Evolutionary conservation across 768 basidiomycete species (phyloP).

Genomic region (Mycena alexandri): DNA sequence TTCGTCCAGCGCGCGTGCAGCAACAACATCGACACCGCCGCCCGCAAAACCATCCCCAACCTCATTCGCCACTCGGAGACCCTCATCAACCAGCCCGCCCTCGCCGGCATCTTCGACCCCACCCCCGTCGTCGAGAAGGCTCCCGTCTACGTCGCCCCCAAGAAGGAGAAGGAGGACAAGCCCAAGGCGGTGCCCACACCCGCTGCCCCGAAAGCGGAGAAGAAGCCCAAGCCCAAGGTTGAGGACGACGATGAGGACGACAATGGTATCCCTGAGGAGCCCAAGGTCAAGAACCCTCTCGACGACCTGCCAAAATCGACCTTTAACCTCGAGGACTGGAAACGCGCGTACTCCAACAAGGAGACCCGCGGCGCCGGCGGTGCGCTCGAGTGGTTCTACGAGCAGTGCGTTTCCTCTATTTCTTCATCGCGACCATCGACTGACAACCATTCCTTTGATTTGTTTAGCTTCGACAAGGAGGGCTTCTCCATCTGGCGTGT

Average conservation of each 20-base stretch:
- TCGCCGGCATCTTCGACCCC: constrained; percentile 76
- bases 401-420: constrained; percentile 72
- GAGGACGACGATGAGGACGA: constrained; percentile 80
- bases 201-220: constrained; percentile 69
- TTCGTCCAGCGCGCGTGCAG: constrained; percentile 66
- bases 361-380: constrained; percentile 91
- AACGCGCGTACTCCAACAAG: constrained; percentile 97
- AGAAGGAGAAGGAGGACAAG: constrained; percentile 82
- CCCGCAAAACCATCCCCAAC: constrained; percentile 79
- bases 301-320: constrained; percentile 90
- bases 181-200: no score
- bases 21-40: constrained; percentile 73
- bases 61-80: constrained; percentile 90
- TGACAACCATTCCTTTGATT: constrained; percentile 2
- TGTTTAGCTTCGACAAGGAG: constrained; percentile 82
- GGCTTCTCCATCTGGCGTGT: constrained; percentile 94
- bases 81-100: constrained; percentile 83
- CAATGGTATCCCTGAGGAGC: constrained; percentile 81
- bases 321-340: constrained; percentile 96
- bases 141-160: constrained; percentile 76
- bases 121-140: constrained; percentile 76
- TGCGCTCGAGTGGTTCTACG: constrained; percentile 95
- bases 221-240: constrained; percentile 70
- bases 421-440: background rate
- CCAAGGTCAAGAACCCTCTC: constrained; percentile 95